A percentile compares a stretch with the other conserved stretches of the same genome.
Evolutionary conservation across 1,139 yeast genomes (phyloP).

Genomic region (Taiozyma sp.): DNA sequence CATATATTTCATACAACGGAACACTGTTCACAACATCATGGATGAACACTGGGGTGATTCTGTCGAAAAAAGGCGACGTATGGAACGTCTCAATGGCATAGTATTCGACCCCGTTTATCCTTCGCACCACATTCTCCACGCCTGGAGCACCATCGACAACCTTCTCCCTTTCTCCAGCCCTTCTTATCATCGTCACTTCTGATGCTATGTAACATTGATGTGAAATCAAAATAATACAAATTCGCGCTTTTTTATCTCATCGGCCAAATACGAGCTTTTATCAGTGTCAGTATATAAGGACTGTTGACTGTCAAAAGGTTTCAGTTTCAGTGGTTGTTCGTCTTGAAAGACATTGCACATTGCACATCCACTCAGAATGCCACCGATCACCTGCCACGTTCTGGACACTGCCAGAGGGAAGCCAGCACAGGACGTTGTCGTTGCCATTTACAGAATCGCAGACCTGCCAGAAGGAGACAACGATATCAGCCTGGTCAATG

Average conservation of each 20-base stretch:
- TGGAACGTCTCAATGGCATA: slow-evolving; percentile 35
- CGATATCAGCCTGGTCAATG: slow-evolving; percentile 26
- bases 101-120: slow-evolving; percentile 24
- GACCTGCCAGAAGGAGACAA: slow-evolving; percentile 23
- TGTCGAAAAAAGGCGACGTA: slow-evolving; percentile 27
- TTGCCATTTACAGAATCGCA: slow-evolving; percentile 46
- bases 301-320: not conserved
- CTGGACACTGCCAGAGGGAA: slow-evolving; percentile 79
- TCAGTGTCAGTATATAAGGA: not conserved
- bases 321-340: not conserved
- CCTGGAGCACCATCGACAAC: slow-evolving; percentile 32
- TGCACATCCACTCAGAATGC: slow-evolving; percentile 11
- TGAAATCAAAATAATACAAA: not conserved
- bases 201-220: too few species aligned
- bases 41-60: slow-evolving; percentile 28
- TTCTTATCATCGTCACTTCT: not conserved
- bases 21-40: slow-evolving; percentile 26
- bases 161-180: not conserved
- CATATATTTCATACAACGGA: slow-evolving; percentile 26
- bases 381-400: slow-evolving; percentile 81
- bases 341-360: too few species aligned
- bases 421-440: slow-evolving; percentile 69
- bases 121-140: slow-evolving; percentile 28
- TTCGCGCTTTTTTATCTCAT: not conserved
- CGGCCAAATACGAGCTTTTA: not conserved